Base-by-base conservation (phyloP, 2,329 filamentous ascomycete genomes). In the Pseudohalonectria lignicola region DNA sequence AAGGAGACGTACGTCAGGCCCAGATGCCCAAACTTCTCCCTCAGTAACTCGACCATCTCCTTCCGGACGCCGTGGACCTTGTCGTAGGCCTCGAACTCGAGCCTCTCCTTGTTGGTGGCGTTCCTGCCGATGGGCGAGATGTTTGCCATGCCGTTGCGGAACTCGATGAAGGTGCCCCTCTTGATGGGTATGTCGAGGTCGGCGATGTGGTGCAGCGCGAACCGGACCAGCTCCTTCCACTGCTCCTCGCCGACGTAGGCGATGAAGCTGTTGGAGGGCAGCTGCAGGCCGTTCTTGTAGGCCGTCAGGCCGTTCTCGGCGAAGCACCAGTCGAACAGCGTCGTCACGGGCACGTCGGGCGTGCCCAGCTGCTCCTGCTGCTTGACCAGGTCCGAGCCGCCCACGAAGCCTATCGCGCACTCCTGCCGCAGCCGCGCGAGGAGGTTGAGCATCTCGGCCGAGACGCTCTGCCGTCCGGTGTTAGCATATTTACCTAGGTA, bases 251-350 rank as follows among this genome's bases (percentile, higher is more conserved):
- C 92, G 46, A 96, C 71, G 80, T 81, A 94, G 51, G 76, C 62
- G 67, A 96, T 94, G 75, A 96, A 98, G 64, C 76, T 86, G 63
- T 82, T 82, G 53, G 77, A 79, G 2, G 80, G 69, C 41, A 96
- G 76, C 39, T 74, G 71, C 57, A 79, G 63, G 52, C 90, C 92
- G 53, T 88, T 65, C 55, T 87, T 86, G 71, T 74, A 94, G 31
- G 90, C 92, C 2, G 84, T 93, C 49, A 98, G 76, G 10, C 92
- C 92, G 65, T 98, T 98, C 69, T 98, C 92, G 42, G 87, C 71
- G 67, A 98, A 98, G 75, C 83, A 92, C 67, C 86, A 98, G 70
- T 98, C 92, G 69, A 98, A 98, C 53, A 96, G 79, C 44, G 76
- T 69, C 37, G 79, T 87, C 44, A 96, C 90, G 49, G 81, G 71